Base-by-base conservation (phyloP, 805 yeast genomes). In the Ogataea wickerhamii region DNA sequence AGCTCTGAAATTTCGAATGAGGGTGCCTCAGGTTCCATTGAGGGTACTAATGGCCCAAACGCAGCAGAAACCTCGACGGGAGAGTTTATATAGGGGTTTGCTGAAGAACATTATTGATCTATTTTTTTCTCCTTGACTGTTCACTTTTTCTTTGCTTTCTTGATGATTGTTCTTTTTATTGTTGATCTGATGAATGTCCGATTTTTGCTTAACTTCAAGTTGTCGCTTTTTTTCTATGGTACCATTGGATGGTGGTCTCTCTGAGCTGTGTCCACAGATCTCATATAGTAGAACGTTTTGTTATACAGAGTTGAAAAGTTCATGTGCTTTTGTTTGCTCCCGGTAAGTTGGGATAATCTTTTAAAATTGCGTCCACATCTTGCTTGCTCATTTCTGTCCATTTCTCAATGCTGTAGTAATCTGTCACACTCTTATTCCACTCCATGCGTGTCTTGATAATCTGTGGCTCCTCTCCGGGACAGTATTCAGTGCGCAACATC, bases 371-470 rank as follows among this genome's bases (percentile, higher is more conserved):
- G 33, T 67, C 71, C 23, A 68, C 61, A 11, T 58, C 51, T 3
- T 50, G 47, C 18, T 58, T 61, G 6, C 58, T 55, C 47, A 76
- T 55, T 28, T 49, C 51, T 40, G 84, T 74, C 80, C 89, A 80
- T 49, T 82, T 73, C 40, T 70, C 67, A 41, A 80, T 68, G 8
- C 72, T 53, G 56, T 73, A 77, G 36, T 63, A 61, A 55, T 84
- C 91, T 2, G 89, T 82, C 26, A 81, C 65, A 3, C 58, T 61
- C 34, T 74, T 78, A 57, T 83, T 80, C 83, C 89, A 80, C 14
- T 68, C 70, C 93, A 84, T 84, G 43, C 93, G 66, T 3, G 61
- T 60, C 37, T 78, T 77, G 29, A 82, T 77, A 6, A 60, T 63
- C n/a, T 66, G 61, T 11, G 51, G 44, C 40, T 72, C 78, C 25